Conservation (phyloP, 23 red algal genomes). For the Gracilaria caudata region DNA sequence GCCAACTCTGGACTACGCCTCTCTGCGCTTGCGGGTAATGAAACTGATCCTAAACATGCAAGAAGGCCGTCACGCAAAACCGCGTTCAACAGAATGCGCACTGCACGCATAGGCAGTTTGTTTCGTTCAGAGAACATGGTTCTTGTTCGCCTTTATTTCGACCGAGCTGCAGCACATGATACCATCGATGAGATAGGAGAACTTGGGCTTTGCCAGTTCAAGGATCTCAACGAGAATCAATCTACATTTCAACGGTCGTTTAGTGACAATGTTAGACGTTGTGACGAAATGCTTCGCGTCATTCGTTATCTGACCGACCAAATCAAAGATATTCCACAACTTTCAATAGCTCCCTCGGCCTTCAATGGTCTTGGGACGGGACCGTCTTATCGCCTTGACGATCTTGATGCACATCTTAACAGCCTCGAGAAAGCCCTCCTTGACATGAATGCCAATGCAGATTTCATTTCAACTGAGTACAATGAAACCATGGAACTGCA, state of each 20-base stretch:
- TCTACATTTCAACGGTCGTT: constrained; percentile 91
- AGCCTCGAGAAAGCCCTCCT: constrained; percentile 78
- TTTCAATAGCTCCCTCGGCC: constrained; percentile 29
- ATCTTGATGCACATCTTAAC: constrained; percentile 86
- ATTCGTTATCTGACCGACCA: constrained; percentile 78
- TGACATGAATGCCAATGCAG: constrained; percentile 91
- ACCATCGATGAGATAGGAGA: constrained; percentile 91
- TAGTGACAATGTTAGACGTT: constrained; percentile 77
- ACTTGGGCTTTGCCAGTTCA: constrained; percentile 80
- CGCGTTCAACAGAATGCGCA: constrained; percentile 39
- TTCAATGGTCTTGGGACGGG: constrained; percentile 47
- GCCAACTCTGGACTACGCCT: constrained; percentile 67
- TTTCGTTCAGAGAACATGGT: constrained; percentile 98
- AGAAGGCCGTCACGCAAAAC: constrained; percentile 27
- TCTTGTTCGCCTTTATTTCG: constrained; percentile 85
- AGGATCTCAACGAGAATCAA: constrained; percentile 85
- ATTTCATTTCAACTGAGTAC: constrained; percentile 74
- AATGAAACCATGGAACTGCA: constrained; percentile 78
- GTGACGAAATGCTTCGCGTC: constrained; percentile 91
- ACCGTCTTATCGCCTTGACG: constrained; percentile 63
- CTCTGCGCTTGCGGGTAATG: constrained; percentile 32
- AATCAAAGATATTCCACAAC: constrained; percentile 37
- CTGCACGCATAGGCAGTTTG: constrained; percentile 60
- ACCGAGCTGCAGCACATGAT: constrained; percentile 86
- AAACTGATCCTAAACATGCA: constrained; percentile 24